Conservation (phyloP, 352 stramenopile species). For the Peronospora farinosa region DNA sequence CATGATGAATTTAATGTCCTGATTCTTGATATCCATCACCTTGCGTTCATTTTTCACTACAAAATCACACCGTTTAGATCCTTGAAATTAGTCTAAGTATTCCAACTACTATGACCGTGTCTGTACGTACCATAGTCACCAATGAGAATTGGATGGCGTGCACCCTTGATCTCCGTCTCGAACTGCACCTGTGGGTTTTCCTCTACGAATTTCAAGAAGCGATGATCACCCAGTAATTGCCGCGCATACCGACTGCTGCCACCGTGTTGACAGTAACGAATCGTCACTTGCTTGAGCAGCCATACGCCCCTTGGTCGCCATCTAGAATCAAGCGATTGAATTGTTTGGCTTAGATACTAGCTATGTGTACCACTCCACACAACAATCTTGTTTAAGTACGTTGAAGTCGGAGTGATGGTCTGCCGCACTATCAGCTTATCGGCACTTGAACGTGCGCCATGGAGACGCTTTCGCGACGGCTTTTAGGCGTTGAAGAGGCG, state of each 20-base stretch:
- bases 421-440: slow-evolving; percentile 3
- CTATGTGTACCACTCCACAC: slow-evolving; percentile 10
- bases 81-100: not conserved
- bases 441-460: no score
- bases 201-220: slow-evolving; percentile 80
- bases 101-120: not conserved
- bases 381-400: slow-evolving; percentile 11
- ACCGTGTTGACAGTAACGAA: slow-evolving; percentile 74
- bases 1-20: slow-evolving; percentile 78
- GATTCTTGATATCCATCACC: slow-evolving; percentile 86
- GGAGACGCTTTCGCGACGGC: not conserved
- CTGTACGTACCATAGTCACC: slow-evolving; percentile 68
- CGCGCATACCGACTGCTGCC: slow-evolving; percentile 74
- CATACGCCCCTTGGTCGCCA: slow-evolving; percentile 75
- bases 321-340: no score
- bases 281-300: slow-evolving; percentile 75
- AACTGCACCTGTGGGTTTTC: slow-evolving; percentile 85
- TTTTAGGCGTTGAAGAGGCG: slow-evolving; percentile 16
- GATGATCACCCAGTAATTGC: slow-evolving; percentile 63
- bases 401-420: slow-evolving; percentile 15
- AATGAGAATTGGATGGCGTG: slow-evolving; percentile 71
- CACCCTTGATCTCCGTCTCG: slow-evolving; percentile 78
- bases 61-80: slow-evolving; percentile 1
- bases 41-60: slow-evolving; percentile 77
- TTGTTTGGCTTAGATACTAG: slow-evolving; percentile 11